These are phyloP conservation scores for Blastosporella zonata DNA, from an alignment of 1,284 basidiomycete species.

Conservation along the genomic window DNA sequence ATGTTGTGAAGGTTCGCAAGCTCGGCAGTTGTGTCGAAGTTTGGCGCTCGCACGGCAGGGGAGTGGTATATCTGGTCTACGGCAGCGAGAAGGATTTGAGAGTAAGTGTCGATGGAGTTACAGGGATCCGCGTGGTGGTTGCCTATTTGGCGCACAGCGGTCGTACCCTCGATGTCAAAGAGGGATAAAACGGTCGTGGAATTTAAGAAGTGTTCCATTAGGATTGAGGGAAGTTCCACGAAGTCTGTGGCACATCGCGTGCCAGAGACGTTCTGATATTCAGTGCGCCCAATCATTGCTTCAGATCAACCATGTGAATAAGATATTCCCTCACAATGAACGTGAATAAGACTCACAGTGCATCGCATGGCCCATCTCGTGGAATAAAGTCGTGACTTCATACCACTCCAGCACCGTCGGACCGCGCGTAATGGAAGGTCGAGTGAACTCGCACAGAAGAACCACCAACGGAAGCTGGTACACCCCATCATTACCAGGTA, in stretches of 20 bases:
- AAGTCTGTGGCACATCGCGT: constrained; percentile 99
- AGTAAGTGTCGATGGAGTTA: constrained; percentile 82
- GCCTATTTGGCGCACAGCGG: constrained; percentile 40
- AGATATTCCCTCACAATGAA: constrained; percentile 3
- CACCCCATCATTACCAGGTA: constrained; percentile 61
- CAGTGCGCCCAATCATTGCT: constrained; percentile 98
- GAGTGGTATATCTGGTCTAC: constrained; percentile 94
- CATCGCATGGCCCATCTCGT: constrained; percentile 99
- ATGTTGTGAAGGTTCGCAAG: constrained; percentile 64
- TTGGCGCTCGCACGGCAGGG: constrained; percentile 43
- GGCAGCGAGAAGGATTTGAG: constrained; percentile 87
- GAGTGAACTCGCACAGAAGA: constrained; percentile 85
- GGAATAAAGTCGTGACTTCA: constrained; percentile 93
- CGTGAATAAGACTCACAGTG: constrained; percentile 71
- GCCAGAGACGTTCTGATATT: constrained; percentile 97
- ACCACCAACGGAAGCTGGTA: constrained; percentile 94
- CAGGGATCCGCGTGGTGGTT: constrained; percentile 70
- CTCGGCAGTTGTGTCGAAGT: constrained; percentile 72
- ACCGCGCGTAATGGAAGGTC: constrained; percentile 58
- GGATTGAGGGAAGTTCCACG: constrained; percentile 95
- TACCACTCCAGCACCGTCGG: constrained; percentile 87
- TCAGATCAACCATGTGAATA: constrained; percentile 9
- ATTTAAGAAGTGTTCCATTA: constrained; percentile 96
- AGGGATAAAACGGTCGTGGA: constrained; percentile 82
- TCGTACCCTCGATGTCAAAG: constrained; percentile 55